phyloP scores from a whole-genome alignment of 2,329 filamentous ascomycete genomes.

The Fusarium multiceps region DNA sequence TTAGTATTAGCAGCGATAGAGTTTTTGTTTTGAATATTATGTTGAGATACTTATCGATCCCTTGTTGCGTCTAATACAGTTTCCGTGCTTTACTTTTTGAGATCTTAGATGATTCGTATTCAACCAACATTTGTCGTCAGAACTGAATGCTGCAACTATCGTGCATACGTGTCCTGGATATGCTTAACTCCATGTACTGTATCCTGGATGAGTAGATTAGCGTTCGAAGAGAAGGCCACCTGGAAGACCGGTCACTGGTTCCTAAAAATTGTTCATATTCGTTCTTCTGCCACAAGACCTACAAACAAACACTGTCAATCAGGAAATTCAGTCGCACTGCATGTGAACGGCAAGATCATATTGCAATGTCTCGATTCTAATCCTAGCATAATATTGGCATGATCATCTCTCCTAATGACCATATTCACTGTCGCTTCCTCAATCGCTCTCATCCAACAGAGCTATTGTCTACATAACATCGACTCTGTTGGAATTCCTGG shows the following conservation, averaged over 20 bases:
- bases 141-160: not conserved
- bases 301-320: not conserved
- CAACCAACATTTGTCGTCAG: not conserved
- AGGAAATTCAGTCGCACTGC: not conserved
- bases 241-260: not conserved
- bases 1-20: slow-evolving; percentile 32
- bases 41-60: not conserved
- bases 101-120: not conserved
- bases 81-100: not conserved
- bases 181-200: not conserved
- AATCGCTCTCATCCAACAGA: slow-evolving; percentile 1
- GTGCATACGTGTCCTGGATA: not conserved
- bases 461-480: slow-evolving; percentile 18
- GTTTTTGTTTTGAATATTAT: slow-evolving; percentile 13
- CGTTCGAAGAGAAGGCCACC: not conserved
- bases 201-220: not conserved
- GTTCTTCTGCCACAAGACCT: not conserved
- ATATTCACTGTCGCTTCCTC: slow-evolving; percentile 2
- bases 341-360: not conserved
- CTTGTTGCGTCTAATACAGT: not conserved
- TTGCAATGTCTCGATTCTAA: slow-evolving; percentile 21
- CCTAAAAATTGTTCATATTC: not conserved
- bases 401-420: not conserved
- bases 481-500: slow-evolving; percentile 20
- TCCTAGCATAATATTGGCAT: slow-evolving; percentile 10